Conservation (phyloP, 441 rosid species). For the Metrosideros polymorpha region DNA sequence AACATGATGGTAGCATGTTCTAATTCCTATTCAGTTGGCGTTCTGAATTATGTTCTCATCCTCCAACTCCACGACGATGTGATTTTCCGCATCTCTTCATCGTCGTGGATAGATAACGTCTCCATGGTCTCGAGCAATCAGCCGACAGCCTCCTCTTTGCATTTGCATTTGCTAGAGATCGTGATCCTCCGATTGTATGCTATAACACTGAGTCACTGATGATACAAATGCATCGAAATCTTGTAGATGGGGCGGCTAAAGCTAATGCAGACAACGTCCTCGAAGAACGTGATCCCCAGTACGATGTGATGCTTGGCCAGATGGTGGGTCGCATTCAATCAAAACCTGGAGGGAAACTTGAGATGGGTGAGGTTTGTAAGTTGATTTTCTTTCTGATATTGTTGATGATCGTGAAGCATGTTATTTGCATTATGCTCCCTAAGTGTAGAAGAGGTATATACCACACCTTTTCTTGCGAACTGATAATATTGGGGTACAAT, state of each 20-base stretch:
- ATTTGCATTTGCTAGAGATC: background rate
- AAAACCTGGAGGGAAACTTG: slow-evolving; percentile 77
- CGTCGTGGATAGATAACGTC: background rate
- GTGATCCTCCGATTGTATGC: background rate
- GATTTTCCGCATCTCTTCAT: background rate
- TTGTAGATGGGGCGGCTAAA: slow-evolving; percentile 21
- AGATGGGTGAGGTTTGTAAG: slow-evolving; percentile 78
- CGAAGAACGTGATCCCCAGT: slow-evolving; percentile 61
- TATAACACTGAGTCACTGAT: background rate
- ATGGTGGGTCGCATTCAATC: slow-evolving; percentile 79
- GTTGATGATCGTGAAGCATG: background rate
- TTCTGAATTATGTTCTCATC: background rate
- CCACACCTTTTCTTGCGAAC: background rate
- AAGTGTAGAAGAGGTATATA: background rate
- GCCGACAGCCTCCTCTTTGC: background rate
- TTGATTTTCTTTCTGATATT: background rate
- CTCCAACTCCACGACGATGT: background rate
- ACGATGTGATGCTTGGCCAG: slow-evolving; percentile 72
- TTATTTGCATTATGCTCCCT: background rate
- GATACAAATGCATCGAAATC: background rate
- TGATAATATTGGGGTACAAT: background rate
- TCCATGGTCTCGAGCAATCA: background rate
- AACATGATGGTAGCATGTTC: background rate
- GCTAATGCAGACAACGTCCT: slow-evolving; percentile 39
- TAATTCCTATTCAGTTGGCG: background rate